phyloP scores from a whole-genome alignment of 495 filamentous ascomycete species.

The Apiosordaria backusii region DNA sequence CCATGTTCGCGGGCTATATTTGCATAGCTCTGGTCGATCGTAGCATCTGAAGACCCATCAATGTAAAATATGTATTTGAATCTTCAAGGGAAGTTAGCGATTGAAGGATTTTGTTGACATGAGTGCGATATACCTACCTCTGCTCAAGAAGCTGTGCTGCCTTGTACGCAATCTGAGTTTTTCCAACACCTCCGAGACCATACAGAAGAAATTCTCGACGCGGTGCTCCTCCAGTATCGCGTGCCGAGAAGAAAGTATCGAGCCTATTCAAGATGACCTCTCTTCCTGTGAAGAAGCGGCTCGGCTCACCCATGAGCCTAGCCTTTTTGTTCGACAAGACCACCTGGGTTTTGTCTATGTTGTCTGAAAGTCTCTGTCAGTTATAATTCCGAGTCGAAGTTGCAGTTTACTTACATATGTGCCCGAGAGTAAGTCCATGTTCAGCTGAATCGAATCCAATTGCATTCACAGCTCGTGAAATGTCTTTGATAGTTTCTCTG shows the following conservation, averaged over 20 bases:
- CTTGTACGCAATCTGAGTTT: slow-evolving; percentile 25
- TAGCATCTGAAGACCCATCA: slow-evolving; percentile 14
- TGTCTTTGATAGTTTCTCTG: background rate
- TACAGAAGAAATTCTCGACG: slow-evolving; percentile 21
- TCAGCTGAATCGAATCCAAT: slow-evolving; percentile 4
- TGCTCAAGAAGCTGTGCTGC: slow-evolving; percentile 12
- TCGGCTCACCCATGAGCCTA: background rate
- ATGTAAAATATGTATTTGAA: slow-evolving; percentile 22
- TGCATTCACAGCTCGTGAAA: slow-evolving; percentile 2
- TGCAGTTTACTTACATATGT: slow-evolving; percentile 6
- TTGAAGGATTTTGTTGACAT: no score
- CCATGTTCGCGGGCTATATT: no score
- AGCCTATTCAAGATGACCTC: slow-evolving; percentile 17
- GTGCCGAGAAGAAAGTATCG: slow-evolving; percentile 7
- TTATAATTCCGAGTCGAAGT: background rate
- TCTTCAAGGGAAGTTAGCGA: background rate
- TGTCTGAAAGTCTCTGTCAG: background rate
- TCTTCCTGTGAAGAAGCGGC: slow-evolving; percentile 24
- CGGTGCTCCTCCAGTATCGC: background rate
- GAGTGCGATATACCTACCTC: background rate
- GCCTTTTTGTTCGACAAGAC: background rate
- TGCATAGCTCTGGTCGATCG: slow-evolving; percentile 19
- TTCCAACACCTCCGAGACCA: slow-evolving; percentile 26
- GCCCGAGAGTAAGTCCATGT: slow-evolving; percentile 15
- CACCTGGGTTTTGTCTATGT: slow-evolving; percentile 9